Evolutionary conservation across 371 early-diverging fungal genomes (phyloP).

Genomic region (Rhizomucor miehei): DNA sequence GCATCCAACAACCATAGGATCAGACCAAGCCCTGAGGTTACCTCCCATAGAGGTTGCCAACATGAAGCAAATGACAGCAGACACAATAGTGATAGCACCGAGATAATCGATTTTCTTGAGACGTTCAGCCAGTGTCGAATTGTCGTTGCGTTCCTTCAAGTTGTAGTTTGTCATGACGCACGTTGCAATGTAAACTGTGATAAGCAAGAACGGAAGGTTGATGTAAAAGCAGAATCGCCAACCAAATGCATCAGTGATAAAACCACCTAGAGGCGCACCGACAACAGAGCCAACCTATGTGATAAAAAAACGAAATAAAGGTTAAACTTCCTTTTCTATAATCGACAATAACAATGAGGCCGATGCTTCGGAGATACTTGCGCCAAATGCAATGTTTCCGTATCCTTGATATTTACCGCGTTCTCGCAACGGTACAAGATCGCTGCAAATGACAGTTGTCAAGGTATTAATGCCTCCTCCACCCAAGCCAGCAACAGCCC

Average conservation of each 20-base stretch:
- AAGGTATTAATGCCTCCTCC: conserved; percentile 62
- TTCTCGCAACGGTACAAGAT: conserved; percentile 47
- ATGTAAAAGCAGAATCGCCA: conserved; percentile 73
- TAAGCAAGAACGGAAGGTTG: conserved; percentile 67
- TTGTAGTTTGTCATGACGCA: conserved; percentile 39
- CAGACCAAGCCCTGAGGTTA: conserved; percentile 57
- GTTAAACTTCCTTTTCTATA: no score
- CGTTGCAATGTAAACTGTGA: conserved; percentile 49
- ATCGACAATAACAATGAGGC: no score
- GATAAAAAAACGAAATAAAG: conserved; percentile 22
- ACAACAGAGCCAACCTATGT: conserved; percentile 65
- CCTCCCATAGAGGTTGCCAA: conserved; percentile 67
- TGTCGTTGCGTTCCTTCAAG: conserved; percentile 23
- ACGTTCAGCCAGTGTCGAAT: conserved; percentile 46
- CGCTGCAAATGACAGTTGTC: conserved; percentile 40
- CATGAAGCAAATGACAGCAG: conserved; percentile 51
- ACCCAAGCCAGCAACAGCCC: conserved; percentile 79
- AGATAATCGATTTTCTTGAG: conserved; percentile 62
- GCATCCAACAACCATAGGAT: conserved; percentile 55
- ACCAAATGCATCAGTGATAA: conserved; percentile 47
- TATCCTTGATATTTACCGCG: conserved; percentile 50
- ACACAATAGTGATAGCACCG: conserved; percentile 54
- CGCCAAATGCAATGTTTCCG: conserved; percentile 42
- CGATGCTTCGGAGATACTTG: conserved; percentile 12
- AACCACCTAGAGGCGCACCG: conserved; percentile 72